phyloP scores from a whole-genome alignment of 768 basidiomycete species.

The Psilocybe azurescens region DNA sequence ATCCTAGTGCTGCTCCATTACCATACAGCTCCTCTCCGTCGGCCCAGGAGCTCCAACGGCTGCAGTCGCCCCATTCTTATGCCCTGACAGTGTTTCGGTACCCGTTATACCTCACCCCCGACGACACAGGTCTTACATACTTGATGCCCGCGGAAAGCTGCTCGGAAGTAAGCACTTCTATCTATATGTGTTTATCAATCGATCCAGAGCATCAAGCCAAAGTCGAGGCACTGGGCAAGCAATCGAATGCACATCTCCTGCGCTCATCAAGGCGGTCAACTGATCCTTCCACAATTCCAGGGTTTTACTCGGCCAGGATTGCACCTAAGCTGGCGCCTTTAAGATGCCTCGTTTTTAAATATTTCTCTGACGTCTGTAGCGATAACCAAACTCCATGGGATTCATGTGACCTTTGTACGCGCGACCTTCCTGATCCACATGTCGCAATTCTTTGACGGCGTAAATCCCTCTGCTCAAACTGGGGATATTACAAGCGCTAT shows the following conservation, averaged over 20 bases:
- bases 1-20: too few species aligned
- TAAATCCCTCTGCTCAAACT: conserved; percentile 8
- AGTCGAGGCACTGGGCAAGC: conserved; percentile 1
- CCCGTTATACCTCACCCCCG: conserved; percentile 2
- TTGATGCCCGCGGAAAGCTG: not conserved
- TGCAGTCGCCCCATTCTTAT: too few species aligned
- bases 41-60: too few species aligned
- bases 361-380: not conserved
- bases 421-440: not conserved
- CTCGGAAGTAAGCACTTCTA: conserved; percentile 6
- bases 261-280: not conserved
- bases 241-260: not conserved
- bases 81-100: not conserved
- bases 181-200: conserved; percentile 8
- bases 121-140: conserved; percentile 3
- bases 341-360: not conserved
- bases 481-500: not conserved
- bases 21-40: too few species aligned
- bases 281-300: conserved; percentile 6
- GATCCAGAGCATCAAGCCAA: conserved; percentile 3
- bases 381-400: not conserved
- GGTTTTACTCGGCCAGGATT: not conserved
- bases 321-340: not conserved
- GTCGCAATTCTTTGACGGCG: conserved; percentile 4
- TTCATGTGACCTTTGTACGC: not conserved